Base-by-base conservation (phyloP, 768 basidiomycete genomes). In the Daedaleopsis sinensis region DNA sequence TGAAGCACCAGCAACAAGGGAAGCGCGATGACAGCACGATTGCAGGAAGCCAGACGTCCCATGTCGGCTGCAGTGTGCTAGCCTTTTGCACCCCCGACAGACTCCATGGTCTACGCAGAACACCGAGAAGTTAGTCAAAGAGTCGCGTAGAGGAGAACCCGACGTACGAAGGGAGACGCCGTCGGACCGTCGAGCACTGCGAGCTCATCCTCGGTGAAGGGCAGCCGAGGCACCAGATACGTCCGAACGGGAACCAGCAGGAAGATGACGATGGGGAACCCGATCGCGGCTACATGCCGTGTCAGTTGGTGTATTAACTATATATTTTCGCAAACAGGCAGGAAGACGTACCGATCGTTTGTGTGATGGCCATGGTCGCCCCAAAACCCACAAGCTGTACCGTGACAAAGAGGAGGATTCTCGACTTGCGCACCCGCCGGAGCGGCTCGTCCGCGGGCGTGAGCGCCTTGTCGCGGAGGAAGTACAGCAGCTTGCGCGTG, bases 211-310 rank as follows among this genome's bases (percentile, higher is more conserved):
- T 73, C 68, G 0, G 88, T 89, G 71, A 97, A 95, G 0, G 88
- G 82, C 46, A 96, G 74, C 19, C 79, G 79, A 0, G 95, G 93
- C 15, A 96, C 80, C n/a, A 91, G 65, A 59, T 80, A 77, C 24
- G 84, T 80, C 50, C 95, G 82, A 13, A 95, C 62, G 0, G 95
- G 96, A 23, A 96, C 80, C 15, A 97, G 81, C 42, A 93, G 73
- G 71, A 92, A 83, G 68, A 96, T 95, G 67, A 97, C 85, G 53
- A 96, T 81, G 0, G 95, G 94, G 72, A 97, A 97, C 0, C 89
- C 93, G 60, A 96, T 94, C 5, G 93, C 94, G 44, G 91, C 94
- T 88, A 58, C 13, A 18, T 9, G 58, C 43, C 42, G n/a, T 10
- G 51, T 58, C 27, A 39, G 44, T 23, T 56, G 23, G 32, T 24